Base-by-base conservation (phyloP, 176 grass and related monocot genomes). In the Lolium multiflorum region DNA sequence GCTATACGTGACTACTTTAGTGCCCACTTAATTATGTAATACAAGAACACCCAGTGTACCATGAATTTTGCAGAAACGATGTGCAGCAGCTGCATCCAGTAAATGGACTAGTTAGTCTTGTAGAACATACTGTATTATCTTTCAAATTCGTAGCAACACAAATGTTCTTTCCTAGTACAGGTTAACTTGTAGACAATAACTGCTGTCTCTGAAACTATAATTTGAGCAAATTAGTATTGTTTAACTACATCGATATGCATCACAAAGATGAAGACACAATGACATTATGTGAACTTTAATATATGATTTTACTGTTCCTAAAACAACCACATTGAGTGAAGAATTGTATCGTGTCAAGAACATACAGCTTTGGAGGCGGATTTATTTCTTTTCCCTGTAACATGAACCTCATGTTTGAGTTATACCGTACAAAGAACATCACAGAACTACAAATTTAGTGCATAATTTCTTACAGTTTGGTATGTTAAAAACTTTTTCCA, bases 371-470 rank as follows among this genome's bases (percentile, higher is more conserved):
- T 31, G 65, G 65, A 37, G 31, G 15, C 1, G 7, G 26, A 39
- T 68, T 18, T 38, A 9, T 68, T 38, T 56, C 17, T 56, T 18
- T 50, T 50, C 2, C 46, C 48, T 50, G 11, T 13, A 50, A 50
- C 48, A 50, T 11, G 48, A 50, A 50, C 62, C 25, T 65, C 62
- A 31, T 31, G 65, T 39, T 68, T 68, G 65, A 68, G 31, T 68
- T 68, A 68, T 39, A 68, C 65, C 18, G 65, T 17, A 68, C 14
- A 31, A 67, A 67, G 15, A 67, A 67, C 12, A 67, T 67, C 64
- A 67, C 26, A 66, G 26, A 31, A 66, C 63, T 35, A 66, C 64
- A 28, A 38, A 68, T 38, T 35, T 4, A 68, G 64, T 68, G 64
- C 28, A 68, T 68, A 68, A 38, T 68, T 37, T 38, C 37, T 28